A percentile compares a stretch with the other conserved stretches of the same genome.
Conservation (phyloP, 345 rosid genomes). For the Salix exigua region DNA sequence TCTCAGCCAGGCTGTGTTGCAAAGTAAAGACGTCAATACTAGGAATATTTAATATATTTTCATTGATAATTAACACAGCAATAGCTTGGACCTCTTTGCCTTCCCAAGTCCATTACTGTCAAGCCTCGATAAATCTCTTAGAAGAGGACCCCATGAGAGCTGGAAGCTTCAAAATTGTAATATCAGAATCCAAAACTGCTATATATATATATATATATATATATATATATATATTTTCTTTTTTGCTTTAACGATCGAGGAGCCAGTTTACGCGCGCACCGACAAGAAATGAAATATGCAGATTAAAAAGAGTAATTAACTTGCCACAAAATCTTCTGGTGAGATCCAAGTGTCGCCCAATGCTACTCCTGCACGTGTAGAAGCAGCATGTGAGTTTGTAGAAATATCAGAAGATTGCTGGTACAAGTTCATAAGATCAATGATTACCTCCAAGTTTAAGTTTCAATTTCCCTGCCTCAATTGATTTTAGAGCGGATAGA, state of each 20-base stretch:
- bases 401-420: too few species aligned
- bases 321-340: constrained; percentile 88
- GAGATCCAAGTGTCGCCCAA: constrained; percentile 93
- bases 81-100: constrained; percentile 49
- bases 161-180: constrained; percentile 19
- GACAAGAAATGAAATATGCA: too few species aligned
- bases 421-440: neutral
- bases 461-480: constrained; percentile 55
- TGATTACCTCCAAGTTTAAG: constrained; percentile 69
- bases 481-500: constrained; percentile 52
- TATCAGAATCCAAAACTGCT: neutral
- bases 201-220: too few species aligned
- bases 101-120: constrained; percentile 47
- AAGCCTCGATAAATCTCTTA: constrained; percentile 64
- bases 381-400: neutral
- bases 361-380: constrained; percentile 47
- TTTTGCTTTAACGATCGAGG: too few species aligned
- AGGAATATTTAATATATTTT: neutral
- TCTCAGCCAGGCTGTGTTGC: constrained; percentile 47
- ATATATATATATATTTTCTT: too few species aligned
- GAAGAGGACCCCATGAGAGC: constrained; percentile 94
- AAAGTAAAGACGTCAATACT: neutral
- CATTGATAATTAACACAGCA: neutral
- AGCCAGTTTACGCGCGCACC: too few species aligned
- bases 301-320: neutral